Percentiles rank a stretch among this genome's conserved stretches.
phyloP scores from a whole-genome alignment of 1,284 basidiomycete genomes.

The Papiliotrema fonsecae region DNA sequence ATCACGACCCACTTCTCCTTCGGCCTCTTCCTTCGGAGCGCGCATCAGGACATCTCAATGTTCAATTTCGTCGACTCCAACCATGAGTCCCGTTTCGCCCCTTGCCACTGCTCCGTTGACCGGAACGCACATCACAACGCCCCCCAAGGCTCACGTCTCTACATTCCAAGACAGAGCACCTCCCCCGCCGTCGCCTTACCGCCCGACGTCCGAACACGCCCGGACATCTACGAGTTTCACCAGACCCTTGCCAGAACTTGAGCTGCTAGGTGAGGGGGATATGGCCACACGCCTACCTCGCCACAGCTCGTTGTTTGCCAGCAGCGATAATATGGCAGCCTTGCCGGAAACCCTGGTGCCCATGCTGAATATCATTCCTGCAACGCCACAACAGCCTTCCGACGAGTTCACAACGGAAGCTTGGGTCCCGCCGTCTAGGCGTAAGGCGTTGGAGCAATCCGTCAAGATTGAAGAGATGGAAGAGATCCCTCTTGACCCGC shows the following conservation, averaged over 20 bases:
- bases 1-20: conserved; percentile 31
- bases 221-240: conserved; percentile 5
- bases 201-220: conserved; percentile 21
- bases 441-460: conserved; percentile 13
- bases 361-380: conserved; percentile 45
- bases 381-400: conserved; percentile 31
- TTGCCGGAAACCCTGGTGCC: conserved; percentile 18
- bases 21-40: conserved; percentile 29
- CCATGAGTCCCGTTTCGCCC: conserved; percentile 2
- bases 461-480: conserved; percentile 22
- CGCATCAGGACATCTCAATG: conserved; percentile 11
- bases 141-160: conserved; percentile 29
- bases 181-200: conserved; percentile 34
- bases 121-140: conserved; percentile 26
- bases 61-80: conserved; percentile 4
- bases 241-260: conserved; percentile 17
- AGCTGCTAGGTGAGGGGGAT: conserved; percentile 5
- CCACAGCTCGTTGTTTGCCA: conserved; percentile 13
- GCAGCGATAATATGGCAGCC: neutral
- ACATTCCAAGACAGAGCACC: conserved; percentile 20
- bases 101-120: conserved; percentile 16
- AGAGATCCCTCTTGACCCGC: conserved; percentile 19
- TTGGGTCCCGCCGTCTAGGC: conserved; percentile 3
- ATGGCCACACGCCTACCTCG: conserved; percentile 18
- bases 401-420: conserved; percentile 24